Evolutionary conservation across 2,329 filamentous ascomycete species (phyloP).

Genomic region (Ciborinia camelliae): DNA sequence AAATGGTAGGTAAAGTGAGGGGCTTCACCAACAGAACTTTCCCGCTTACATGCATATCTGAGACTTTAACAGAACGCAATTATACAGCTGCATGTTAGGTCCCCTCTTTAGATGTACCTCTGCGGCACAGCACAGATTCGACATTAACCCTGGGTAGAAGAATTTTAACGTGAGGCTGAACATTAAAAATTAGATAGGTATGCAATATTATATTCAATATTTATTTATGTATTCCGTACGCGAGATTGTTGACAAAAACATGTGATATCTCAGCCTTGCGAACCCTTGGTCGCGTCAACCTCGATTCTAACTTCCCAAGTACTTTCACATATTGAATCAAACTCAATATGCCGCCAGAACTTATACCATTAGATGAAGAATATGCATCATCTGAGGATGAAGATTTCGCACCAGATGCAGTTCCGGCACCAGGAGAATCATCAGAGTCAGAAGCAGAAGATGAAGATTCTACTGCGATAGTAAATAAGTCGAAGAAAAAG

Average conservation of each 20-base stretch:
- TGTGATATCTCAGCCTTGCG: slow-evolving; percentile 15
- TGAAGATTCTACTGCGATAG: slow-evolving; percentile 34
- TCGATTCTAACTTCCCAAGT: background rate
- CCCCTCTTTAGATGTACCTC: background rate
- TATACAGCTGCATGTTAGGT: background rate
- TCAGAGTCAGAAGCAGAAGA: slow-evolving; percentile 48
- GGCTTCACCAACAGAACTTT: background rate
- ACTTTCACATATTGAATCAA: background rate
- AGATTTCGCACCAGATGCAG: slow-evolving; percentile 64
- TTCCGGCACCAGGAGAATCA: slow-evolving; percentile 43
- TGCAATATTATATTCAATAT: background rate
- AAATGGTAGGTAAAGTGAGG: background rate
- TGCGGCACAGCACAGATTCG: background rate
- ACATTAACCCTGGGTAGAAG: background rate
- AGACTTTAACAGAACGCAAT: background rate
- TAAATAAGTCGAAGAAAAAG: slow-evolving; percentile 19
- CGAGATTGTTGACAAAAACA: background rate
- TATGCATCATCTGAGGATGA: slow-evolving; percentile 72
- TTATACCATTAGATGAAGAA: slow-evolving; percentile 42
- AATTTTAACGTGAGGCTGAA: background rate
- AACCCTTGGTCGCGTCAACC: background rate
- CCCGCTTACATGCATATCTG: slow-evolving; percentile 1
- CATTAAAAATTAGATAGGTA: background rate
- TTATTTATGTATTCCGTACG: too few relatives aligned
- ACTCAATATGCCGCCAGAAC: slow-evolving; percentile 33